Conservation (phyloP, 192 early-diverging fungal genomes). For the Coemansia sp. region DNA sequence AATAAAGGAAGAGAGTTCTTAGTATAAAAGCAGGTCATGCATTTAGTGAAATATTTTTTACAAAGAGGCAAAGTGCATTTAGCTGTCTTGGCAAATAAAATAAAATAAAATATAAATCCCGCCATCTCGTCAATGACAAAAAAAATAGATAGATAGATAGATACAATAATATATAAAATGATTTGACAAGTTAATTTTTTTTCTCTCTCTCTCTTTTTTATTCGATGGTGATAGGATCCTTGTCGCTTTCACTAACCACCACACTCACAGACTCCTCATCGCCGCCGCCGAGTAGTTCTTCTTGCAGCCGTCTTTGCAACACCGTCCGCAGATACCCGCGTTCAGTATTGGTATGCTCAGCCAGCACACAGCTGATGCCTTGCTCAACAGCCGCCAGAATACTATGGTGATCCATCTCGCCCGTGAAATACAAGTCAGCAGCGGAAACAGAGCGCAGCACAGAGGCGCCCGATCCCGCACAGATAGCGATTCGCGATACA, state of each 20-base stretch:
- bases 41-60: too few relatives aligned
- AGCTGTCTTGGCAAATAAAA: neutral
- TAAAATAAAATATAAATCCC: too few relatives aligned
- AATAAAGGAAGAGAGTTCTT: too few relatives aligned
- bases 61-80: too few relatives aligned
- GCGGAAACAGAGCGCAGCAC: constrained; percentile 57
- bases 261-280: constrained; percentile 62
- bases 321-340: constrained; percentile 77
- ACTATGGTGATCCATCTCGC: constrained; percentile 96
- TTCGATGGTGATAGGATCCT: constrained; percentile 72
- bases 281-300: constrained; percentile 43
- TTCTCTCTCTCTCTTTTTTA: constrained; percentile 7
- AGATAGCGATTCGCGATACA: constrained; percentile 84
- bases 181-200: neutral
- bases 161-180: constrained; percentile 2
- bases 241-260: constrained; percentile 71
- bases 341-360: constrained; percentile 93
- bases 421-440: constrained; percentile 88
- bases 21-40: too few relatives aligned
- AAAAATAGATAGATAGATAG: neutral
- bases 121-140: neutral
- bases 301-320: constrained; percentile 65
- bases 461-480: constrained; percentile 86
- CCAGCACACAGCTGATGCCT: constrained; percentile 81
- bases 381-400: constrained; percentile 80